Evolutionary conservation across 2,329 filamentous ascomycete species (phyloP).

Genomic region (Clarireedia monteithiana): DNA sequence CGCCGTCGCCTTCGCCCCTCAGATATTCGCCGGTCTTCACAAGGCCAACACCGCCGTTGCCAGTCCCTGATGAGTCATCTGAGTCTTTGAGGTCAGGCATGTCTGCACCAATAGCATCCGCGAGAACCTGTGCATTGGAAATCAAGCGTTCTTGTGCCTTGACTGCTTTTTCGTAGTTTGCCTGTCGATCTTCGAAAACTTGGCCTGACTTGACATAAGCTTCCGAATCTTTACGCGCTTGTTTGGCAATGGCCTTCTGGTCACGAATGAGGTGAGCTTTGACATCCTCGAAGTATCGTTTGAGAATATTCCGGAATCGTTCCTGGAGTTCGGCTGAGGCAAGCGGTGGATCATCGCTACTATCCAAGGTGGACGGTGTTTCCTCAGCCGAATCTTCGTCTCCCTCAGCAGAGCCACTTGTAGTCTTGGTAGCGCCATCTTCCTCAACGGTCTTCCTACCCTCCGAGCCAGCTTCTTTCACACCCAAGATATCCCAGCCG

Average conservation of each 20-base stretch:
- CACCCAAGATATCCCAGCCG: constrained; percentile 87
- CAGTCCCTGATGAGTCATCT: constrained; percentile 56
- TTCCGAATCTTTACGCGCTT: constrained; percentile 91
- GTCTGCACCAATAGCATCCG: constrained; percentile 78
- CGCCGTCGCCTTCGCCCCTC: constrained; percentile 78
- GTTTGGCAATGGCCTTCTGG: constrained; percentile 78
- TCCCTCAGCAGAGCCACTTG: constrained; percentile 34
- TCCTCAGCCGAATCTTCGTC: constrained; percentile 36
- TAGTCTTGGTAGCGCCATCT: constrained; percentile 58
- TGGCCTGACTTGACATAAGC: constrained; percentile 98
- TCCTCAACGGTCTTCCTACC: constrained; percentile 79
- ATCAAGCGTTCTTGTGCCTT: constrained; percentile 89
- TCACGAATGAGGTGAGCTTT: constrained; percentile 84
- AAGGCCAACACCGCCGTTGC: constrained; percentile 77
- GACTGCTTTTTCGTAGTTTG: constrained; percentile 88
- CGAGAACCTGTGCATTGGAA: constrained; percentile 82
- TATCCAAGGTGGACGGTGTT: constrained; percentile 36
- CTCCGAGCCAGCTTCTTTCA: constrained; percentile 62
- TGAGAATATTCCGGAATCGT: constrained; percentile 78
- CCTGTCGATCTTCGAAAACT: constrained; percentile 93
- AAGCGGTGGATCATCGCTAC: constrained; percentile 62
- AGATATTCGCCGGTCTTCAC: constrained; percentile 93
- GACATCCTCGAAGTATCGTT: constrained; percentile 86
- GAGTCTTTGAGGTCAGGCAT: constrained; percentile 91
- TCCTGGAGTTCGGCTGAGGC: constrained; percentile 70